phyloP scores from a whole-genome alignment of 202 grass and related monocot species.

The Panicum hallii region DNA sequence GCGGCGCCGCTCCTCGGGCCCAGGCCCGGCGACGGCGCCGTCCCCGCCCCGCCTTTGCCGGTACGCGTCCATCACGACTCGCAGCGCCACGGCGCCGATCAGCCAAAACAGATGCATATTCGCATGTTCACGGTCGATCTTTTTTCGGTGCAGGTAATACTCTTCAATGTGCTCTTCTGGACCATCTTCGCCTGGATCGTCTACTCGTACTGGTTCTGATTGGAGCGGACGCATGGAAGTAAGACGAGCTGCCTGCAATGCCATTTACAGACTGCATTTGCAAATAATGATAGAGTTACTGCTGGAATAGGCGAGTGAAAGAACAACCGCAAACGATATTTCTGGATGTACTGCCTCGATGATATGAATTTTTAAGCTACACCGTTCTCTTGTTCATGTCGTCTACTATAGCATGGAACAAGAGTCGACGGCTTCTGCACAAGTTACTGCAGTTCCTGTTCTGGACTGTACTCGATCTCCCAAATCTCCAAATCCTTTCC shows the following conservation, averaged over 20 bases:
- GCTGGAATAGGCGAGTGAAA: neutral
- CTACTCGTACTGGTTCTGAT: neutral
- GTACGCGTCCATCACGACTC: neutral
- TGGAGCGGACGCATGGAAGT: too few relatives aligned
- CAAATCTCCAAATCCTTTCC: slow-evolving; percentile 77
- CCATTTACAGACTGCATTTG: neutral
- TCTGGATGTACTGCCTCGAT: neutral
- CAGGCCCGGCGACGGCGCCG: neutral
- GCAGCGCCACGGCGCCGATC: too few relatives aligned
- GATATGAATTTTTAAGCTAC: neutral
- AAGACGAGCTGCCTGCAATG: neutral
- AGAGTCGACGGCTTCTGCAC: neutral
- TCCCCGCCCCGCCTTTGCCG: neutral
- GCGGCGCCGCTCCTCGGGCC: neutral
- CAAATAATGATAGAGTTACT: too few relatives aligned
- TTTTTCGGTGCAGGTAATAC: neutral
- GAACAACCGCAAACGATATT: neutral
- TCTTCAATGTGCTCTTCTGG: neutral
- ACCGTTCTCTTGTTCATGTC: neutral
- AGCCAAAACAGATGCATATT: neutral
- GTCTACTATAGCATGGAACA: neutral
- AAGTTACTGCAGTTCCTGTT: neutral
- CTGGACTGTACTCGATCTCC: slow-evolving; percentile 50
- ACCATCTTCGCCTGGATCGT: neutral
- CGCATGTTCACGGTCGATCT: neutral